Evolutionary conservation across 2,329 filamentous ascomycete genomes (phyloP).

Genomic region (Phaeophleospora eucalypticola): DNA sequence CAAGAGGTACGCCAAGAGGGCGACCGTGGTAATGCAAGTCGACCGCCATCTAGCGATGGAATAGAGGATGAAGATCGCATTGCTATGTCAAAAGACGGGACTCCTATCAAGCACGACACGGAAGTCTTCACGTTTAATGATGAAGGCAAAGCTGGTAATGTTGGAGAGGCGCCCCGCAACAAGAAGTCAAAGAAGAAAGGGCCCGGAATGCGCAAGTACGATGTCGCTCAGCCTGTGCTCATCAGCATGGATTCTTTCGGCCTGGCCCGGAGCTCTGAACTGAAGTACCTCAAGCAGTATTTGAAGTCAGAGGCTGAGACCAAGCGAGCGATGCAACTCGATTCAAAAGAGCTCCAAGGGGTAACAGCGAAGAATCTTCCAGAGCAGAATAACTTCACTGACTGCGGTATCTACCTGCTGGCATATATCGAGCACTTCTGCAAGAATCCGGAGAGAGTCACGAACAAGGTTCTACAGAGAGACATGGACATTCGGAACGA

Average conservation of each 20-base stretch:
- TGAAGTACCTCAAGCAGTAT: slow-evolving; percentile 69
- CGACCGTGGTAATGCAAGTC: slow-evolving; percentile 9
- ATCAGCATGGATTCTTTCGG: slow-evolving; percentile 85
- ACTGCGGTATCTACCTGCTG: slow-evolving; percentile 84
- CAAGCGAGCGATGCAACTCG: slow-evolving; percentile 53
- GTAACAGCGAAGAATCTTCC: slow-evolving; percentile 74
- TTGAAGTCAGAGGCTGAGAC: slow-evolving; percentile 65
- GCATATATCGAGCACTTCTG: slow-evolving; percentile 83
- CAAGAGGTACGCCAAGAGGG: slow-evolving; percentile 8
- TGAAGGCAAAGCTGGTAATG: slow-evolving; percentile 6
- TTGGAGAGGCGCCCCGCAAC: slow-evolving; percentile 3
- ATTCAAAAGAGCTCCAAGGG: slow-evolving; percentile 47
- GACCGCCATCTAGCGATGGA: neutral
- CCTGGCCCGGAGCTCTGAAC: slow-evolving; percentile 58
- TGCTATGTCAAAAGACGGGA: too few species aligned
- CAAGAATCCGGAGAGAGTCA: slow-evolving; percentile 66
- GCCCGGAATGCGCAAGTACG: slow-evolving; percentile 28
- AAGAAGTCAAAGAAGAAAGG: slow-evolving; percentile 17
- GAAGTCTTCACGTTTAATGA: slow-evolving; percentile 13
- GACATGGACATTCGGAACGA: slow-evolving; percentile 56
- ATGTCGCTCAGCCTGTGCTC: slow-evolving; percentile 56
- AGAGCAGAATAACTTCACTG: slow-evolving; percentile 74
- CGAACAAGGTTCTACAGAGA: slow-evolving; percentile 60
- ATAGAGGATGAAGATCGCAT: neutral
- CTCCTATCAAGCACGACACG: neutral